Evolutionary conservation across 2,329 filamentous ascomycete species (phyloP).

Genomic region (Trematosphaeria pertusa): DNA sequence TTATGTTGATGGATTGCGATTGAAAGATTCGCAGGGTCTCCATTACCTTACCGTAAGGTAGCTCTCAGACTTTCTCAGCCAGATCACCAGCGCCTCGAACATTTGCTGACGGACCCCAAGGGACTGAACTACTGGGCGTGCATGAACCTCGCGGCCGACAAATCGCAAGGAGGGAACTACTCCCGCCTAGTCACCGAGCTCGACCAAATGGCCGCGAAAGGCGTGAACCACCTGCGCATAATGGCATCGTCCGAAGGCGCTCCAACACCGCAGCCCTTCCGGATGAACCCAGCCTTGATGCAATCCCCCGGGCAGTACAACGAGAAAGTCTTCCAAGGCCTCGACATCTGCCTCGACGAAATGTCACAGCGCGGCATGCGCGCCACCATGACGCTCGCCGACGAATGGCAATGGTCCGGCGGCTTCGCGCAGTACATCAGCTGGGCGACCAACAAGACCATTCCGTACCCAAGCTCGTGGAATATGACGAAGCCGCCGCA

Average conservation of each 20-base stretch:
- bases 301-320: conserved; percentile 48
- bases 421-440: conserved; percentile 49
- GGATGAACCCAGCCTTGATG: conserved; percentile 49
- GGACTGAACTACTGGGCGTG: conserved; percentile 52
- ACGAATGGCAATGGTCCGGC: conserved; percentile 51
- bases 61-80: background rate
- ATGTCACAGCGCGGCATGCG: conserved; percentile 50
- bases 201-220: conserved; percentile 50
- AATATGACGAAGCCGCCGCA: conserved; percentile 48
- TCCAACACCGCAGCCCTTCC: conserved; percentile 47
- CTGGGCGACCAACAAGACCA: conserved; percentile 44
- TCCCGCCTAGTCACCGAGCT: conserved; percentile 47
- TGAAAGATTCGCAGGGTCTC: conserved; percentile 43
- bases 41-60: conserved; percentile 45
- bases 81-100: too few relatives aligned
- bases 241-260: conserved; percentile 51
- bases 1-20: conserved; percentile 39
- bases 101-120: conserved; percentile 15
- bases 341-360: conserved; percentile 49
- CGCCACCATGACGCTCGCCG: conserved; percentile 49
- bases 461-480: conserved; percentile 49
- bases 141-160: conserved; percentile 48
- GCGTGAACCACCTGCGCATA: conserved; percentile 50
- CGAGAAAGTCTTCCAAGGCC: conserved; percentile 45
- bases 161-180: conserved; percentile 45